phyloP scores from a whole-genome alignment of 306 rosid species.

The Dalbergia oliveri region DNA sequence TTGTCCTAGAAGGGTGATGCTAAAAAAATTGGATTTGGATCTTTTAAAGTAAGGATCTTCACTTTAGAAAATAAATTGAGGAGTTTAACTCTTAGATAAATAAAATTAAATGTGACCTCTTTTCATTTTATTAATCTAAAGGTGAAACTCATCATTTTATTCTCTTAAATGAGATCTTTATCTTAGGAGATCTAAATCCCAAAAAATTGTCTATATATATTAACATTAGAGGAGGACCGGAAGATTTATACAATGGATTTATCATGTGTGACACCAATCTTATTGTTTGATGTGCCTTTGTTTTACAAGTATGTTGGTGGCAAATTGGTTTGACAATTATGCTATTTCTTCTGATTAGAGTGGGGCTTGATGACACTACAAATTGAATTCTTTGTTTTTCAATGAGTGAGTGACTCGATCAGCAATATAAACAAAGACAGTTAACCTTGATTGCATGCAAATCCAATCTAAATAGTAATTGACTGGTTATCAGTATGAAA shows the following conservation, averaged over 20 bases:
- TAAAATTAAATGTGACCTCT: no score
- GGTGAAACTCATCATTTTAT: no score
- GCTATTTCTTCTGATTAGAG: background rate
- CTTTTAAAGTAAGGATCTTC: no score
- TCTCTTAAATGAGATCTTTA: no score
- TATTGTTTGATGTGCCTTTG: background rate
- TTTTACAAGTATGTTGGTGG: background rate
- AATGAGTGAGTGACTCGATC: background rate
- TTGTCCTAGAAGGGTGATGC: background rate
- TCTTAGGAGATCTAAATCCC: rapidly evolving
- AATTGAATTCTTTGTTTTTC: background rate
- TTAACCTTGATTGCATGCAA: background rate
- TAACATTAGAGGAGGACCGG: no score
- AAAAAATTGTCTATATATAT: no score
- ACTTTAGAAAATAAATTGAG: no score
- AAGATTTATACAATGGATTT: no score
- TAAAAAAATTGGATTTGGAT: no score
- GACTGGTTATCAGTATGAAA: background rate
- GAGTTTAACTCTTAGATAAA: background rate
- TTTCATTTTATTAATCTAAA: no score
- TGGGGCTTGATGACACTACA: background rate
- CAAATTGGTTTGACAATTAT: background rate
- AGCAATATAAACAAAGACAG: background rate
- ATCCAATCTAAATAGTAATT: constrained; percentile 2
- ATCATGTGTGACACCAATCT: no score